Conservation (phyloP, 331 rosid species). For the Phaseolus coccineus region DNA sequence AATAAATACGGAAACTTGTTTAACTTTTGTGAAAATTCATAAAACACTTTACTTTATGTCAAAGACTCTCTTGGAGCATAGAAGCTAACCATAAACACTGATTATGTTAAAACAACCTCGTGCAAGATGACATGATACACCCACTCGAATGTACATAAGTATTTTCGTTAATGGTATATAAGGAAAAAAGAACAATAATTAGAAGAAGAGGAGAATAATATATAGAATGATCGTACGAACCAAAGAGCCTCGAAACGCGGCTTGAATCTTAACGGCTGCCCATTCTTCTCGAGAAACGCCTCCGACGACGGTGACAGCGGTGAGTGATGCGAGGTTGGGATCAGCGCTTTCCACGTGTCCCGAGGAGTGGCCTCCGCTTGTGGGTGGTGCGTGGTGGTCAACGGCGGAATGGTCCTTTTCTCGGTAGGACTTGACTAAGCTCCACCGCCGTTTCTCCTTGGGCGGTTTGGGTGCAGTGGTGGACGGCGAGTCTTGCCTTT, state of each 20-base stretch:
- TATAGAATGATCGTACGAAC: slow-evolving; percentile 49
- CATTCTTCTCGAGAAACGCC: slow-evolving; percentile 45
- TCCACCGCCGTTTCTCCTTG: slow-evolving; percentile 72
- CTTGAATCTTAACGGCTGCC: slow-evolving; percentile 83
- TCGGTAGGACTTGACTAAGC: slow-evolving; percentile 68
- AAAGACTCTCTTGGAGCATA: neutral
- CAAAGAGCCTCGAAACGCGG: slow-evolving; percentile 87
- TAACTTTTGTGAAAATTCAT: neutral
- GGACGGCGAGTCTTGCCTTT: slow-evolving; percentile 41
- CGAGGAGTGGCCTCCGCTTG: neutral
- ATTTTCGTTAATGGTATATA: neutral
- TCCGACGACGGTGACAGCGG: slow-evolving; percentile 25
- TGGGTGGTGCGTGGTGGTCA: neutral
- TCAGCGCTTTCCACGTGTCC: slow-evolving; percentile 37
- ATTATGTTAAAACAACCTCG: neutral
- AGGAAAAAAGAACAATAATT: too few relatives aligned
- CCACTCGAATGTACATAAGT: neutral
- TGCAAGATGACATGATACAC: neutral
- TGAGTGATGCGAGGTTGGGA: slow-evolving; percentile 47
- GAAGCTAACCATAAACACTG: neutral
- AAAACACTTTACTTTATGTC: too few relatives aligned
- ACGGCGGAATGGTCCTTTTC: slow-evolving; percentile 42
- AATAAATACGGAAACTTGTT: neutral
- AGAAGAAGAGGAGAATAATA: neutral
- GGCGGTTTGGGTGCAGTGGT: slow-evolving; percentile 44